Evolutionary conservation across 345 rosid species (phyloP).

Genomic region (Rhodamnia argentea): DNA sequence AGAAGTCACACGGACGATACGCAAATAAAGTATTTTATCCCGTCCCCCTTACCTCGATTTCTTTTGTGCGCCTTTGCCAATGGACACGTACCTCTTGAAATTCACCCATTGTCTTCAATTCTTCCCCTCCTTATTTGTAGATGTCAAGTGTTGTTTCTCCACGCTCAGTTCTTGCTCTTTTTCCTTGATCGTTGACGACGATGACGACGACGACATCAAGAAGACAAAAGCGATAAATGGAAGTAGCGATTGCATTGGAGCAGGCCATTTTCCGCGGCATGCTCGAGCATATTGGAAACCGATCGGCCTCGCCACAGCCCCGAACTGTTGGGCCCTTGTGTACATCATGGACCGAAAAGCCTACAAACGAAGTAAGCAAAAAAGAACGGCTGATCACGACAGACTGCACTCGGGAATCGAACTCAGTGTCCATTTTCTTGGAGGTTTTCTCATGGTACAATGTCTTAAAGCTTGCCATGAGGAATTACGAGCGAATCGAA

Average conservation of each 20-base stretch:
- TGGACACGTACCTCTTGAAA: background rate
- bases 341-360: background rate
- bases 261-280: background rate
- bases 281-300: background rate
- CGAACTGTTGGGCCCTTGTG: background rate
- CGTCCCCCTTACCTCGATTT: background rate
- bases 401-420: background rate
- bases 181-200: background rate
- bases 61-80: background rate
- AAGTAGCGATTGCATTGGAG: background rate
- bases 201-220: background rate
- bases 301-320: background rate
- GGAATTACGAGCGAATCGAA: background rate
- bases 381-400: background rate
- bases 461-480: background rate
- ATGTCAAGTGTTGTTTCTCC: background rate
- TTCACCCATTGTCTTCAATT: background rate
- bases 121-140: background rate
- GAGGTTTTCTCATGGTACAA: background rate
- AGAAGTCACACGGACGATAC: too few species aligned
- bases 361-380: background rate
- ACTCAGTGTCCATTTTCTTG: background rate
- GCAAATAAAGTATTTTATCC: too few species aligned
- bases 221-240: background rate
- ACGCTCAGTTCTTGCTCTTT: background rate